Evolutionary conservation across 2,329 filamentous ascomycete genomes (phyloP), one percentile per base, ranked within the genome.

Genomic region (Beauveria asiatica): DNA sequence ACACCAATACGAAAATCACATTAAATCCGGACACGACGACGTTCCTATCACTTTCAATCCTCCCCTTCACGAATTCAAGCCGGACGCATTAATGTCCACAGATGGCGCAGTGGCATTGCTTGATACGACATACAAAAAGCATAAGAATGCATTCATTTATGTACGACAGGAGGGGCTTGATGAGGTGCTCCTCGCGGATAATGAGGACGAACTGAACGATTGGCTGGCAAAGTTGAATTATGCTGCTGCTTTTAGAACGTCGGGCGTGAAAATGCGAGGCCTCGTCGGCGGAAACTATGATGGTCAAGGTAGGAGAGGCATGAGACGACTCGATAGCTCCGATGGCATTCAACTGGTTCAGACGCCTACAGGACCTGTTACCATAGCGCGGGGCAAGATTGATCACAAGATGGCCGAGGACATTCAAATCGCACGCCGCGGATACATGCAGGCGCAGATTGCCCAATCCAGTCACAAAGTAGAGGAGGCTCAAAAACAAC

Each of bases 171-270:
- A 89, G 55, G 89, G 91, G 1, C 78, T 92, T 44, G 93, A 99
- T 68, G 94, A 99, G 70, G 87, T 93, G 0, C 87, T 99, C 42
- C 78, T 97, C 19, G 93, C 94, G 5, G 92, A 97, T 67, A 91
- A 85, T 57, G 94, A 99, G 67, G 79, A 84, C 1, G 94, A 99
- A 67, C 86, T 96, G 81, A 96, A 97, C 68, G 94, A 99, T 70
- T 99, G 94, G 94, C 78, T 99, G 30, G 90, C 89, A 8, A 94
- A 96, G 69, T 82, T 99, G 62, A 99, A 99, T 71, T 97, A 97
- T 70, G 93, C 93, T 39, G 92, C 94, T 9, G 90, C 94, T 1
- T 97, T 97, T 72, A 84, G 91, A 66, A 96, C 92, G 0, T 90
- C 92, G 6, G 92, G 93, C 13, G 91, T 97, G 6, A 84, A 91